Evolutionary conservation across 2,329 filamentous ascomycete genomes (phyloP).

Genomic region (Neopestalotiopsis sp.): DNA sequence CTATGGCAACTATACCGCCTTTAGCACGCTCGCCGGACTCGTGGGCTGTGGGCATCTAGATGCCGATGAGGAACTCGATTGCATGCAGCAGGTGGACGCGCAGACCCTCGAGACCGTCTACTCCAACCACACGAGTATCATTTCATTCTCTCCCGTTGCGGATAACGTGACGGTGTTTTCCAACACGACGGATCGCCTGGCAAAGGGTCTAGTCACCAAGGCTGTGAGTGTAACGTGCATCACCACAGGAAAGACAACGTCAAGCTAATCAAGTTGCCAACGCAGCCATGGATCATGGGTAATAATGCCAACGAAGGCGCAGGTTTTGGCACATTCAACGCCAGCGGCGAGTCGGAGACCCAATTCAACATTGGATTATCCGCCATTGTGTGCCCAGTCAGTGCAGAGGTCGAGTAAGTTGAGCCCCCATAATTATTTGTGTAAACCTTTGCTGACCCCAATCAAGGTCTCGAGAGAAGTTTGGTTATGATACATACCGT

Average conservation of each 20-base stretch:
- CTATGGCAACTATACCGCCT: slow-evolving; percentile 27
- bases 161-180: slow-evolving; percentile 22
- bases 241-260: background rate
- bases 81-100: slow-evolving; percentile 29
- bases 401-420: slow-evolving; percentile 18
- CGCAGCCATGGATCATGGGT: slow-evolving; percentile 32
- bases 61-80: slow-evolving; percentile 30
- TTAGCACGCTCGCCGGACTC: slow-evolving; percentile 29
- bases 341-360: slow-evolving; percentile 21
- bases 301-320: slow-evolving; percentile 34
- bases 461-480: background rate
- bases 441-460: too few species aligned
- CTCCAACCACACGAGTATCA: slow-evolving; percentile 18
- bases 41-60: slow-evolving; percentile 31
- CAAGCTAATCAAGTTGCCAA: background rate
- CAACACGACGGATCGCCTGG: slow-evolving; percentile 20
- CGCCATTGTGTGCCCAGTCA: slow-evolving; percentile 20
- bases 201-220: slow-evolving; percentile 21
- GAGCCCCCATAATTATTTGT: too few species aligned
- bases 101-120: slow-evolving; percentile 22
- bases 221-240: slow-evolving; percentile 22
- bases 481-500: slow-evolving; percentile 34
- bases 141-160: slow-evolving; percentile 18
- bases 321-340: slow-evolving; percentile 26
- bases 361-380: slow-evolving; percentile 11